phyloP scores from a whole-genome alignment of 1,284 basidiomycete genomes.

The Athelia psychrophila region DNA sequence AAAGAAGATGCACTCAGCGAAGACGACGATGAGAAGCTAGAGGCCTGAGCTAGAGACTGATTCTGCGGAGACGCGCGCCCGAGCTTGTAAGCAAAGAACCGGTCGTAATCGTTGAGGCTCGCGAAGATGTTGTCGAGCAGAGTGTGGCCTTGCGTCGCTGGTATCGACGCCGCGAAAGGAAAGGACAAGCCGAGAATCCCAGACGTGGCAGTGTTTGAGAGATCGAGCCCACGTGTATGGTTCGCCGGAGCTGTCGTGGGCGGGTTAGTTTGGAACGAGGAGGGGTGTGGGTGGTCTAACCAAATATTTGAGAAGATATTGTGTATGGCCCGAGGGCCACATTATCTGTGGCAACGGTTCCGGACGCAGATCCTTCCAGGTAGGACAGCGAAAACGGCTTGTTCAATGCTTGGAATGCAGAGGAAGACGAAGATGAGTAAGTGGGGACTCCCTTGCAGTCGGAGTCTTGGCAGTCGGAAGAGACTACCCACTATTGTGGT shows the following conservation, averaged over 20 bases:
- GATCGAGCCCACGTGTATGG: conserved; percentile 39
- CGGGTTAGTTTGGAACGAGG: conserved; percentile 3
- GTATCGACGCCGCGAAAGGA: conserved; percentile 45
- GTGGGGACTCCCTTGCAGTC: conserved; percentile 31
- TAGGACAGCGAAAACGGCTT: conserved; percentile 40
- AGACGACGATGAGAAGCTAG: conserved; percentile 10
- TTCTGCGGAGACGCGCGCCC: conserved; percentile 27
- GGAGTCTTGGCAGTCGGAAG: conserved; percentile 23
- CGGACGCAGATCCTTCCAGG: conserved; percentile 44
- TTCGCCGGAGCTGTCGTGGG: conserved; percentile 42
- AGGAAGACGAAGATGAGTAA: conserved; percentile 24
- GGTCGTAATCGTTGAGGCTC: conserved; percentile 34
- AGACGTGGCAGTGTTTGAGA: conserved; percentile 47
- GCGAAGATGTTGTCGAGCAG: conserved; percentile 49
- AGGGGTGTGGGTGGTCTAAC: conserved; percentile 21
- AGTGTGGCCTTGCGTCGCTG: conserved; percentile 38
- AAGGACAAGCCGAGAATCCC: conserved; percentile 58
- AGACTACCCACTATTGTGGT: conserved; percentile 34
- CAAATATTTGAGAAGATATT: conserved; percentile 38
- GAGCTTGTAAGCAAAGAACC: conserved; percentile 52
- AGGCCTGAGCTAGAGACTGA: conserved; percentile 8
- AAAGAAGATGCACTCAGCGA: conserved; percentile 43
- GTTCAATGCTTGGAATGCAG: conserved; percentile 29
- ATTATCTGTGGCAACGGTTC: conserved; percentile 39
- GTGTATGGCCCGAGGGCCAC: conserved; percentile 42